Conservation (phyloP, 306 rosid species). For the Fagus crenata region DNA sequence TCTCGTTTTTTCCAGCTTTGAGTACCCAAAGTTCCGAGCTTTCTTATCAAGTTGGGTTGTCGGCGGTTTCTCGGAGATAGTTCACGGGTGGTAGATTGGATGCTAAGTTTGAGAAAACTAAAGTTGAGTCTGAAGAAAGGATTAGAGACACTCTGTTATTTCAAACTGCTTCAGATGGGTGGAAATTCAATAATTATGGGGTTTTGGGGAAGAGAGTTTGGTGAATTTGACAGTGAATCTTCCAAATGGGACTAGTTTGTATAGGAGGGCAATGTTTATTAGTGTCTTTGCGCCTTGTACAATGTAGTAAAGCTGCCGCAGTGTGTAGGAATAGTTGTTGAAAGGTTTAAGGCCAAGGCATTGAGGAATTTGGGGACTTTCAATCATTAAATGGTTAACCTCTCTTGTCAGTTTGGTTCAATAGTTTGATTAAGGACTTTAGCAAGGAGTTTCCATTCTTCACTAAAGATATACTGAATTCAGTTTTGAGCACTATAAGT, state of each 20-base stretch:
- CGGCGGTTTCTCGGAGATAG: constrained; percentile 56
- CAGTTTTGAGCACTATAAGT: too few species aligned
- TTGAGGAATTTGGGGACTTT: constrained; percentile 72
- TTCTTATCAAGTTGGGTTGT: constrained; percentile 84
- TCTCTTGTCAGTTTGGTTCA: constrained; percentile 74
- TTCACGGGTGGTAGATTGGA: constrained; percentile 56
- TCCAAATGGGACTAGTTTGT: constrained; percentile 88
- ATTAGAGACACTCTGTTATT: constrained; percentile 88
- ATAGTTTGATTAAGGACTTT: constrained; percentile 37
- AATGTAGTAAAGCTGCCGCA: constrained; percentile 74
- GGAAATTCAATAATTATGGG: constrained; percentile 52
- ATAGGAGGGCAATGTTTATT: constrained; percentile 68
- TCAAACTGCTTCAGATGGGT: constrained; percentile 77
- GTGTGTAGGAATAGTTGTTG: constrained; percentile 92
- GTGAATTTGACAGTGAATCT: constrained; percentile 78
- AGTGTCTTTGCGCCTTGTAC: constrained; percentile 61
- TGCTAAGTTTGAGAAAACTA: constrained; percentile 61
- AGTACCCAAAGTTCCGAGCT: constrained; percentile 79
- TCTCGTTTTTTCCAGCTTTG: constrained; percentile 65
- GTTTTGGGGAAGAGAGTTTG: constrained; percentile 46
- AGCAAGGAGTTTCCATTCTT: neutral
- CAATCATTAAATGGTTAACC: constrained; percentile 92
- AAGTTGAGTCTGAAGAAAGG: constrained; percentile 70
- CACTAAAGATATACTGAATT: too few species aligned
- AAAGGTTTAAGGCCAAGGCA: constrained; percentile 76